Evolutionary conservation across 257 asterid species (phyloP), one percentile per base, ranked within the genome.

Genomic region (Anisodus acutangulus): DNA sequence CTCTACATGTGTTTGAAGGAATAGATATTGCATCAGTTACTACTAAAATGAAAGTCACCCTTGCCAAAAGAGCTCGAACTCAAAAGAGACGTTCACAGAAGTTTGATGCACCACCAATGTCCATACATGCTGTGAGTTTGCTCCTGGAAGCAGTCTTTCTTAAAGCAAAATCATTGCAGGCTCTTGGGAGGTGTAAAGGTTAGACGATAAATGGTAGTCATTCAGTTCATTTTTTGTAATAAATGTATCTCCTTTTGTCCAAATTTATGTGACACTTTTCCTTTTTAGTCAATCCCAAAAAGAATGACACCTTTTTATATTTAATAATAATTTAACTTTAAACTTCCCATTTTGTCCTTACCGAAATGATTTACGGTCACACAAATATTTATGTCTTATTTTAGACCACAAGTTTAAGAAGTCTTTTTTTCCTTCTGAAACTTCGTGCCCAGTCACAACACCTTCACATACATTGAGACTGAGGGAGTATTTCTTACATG

Each of bases 1-100:
- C 99, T 69, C 85, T 96, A 60, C 98, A 92, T 85, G 99, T 96
- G 79, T 96, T 94, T 67, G 98, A 94, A 91, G 98, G 99, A 84
- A 96, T 96, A 22, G 98, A 96, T 84, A 85, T 94, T 86, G 87
- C 90, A 86, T 89, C 97, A 41, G 91, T 93, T 71, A 89, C 90
- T 74, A 93, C 97, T 83, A 94, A 92, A 90, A 93, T 96, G 89
- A 96, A 92, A 88, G 87, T 87, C 71, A 83, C 97, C 0, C 92
- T 96, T 69, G 88, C 97, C 41, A 85, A 62, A 83, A 87, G 81
- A 86, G 92, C 90, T 80, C 98, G 86, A 83, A 85, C 89, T 85
- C 92, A 81, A 78, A 91, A 70, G 90, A 90, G 93, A 85, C 91
- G 78, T 26, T 88, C 93, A 16, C 94, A 89, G 57, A 90, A 89